Evolutionary conservation across 768 basidiomycete genomes (phyloP), one percentile per base, ranked within the genome.

Genomic region (Lactarius quietus): DNA sequence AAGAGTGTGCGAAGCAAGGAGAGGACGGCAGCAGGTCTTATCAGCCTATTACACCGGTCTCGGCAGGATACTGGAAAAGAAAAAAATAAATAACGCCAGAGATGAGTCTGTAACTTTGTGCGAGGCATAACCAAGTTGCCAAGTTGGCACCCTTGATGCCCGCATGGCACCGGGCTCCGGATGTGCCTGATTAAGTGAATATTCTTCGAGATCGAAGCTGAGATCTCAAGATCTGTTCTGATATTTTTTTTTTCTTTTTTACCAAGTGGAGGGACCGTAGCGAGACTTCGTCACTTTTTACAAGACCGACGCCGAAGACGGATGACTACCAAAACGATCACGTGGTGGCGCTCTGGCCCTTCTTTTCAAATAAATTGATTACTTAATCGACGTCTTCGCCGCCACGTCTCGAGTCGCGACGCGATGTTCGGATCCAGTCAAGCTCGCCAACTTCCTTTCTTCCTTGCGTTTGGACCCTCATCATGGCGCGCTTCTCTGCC

Each of bases 121-220:
- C 26, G 35, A 57, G 36, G 36, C 39, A 28, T 26, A 61, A 26
- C 26, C 26, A 51, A 51, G 48, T 51, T 51, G 48, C 64, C 33
- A 55, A 51, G 54, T 61, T 65, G 36, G 64, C 18, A 33, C 54
- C 43, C 45, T 56, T 65, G 64, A 65, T 61, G 64, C 29, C 54
- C 45, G 56, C 60, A 61, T 65, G 64, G 45, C 45, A 65, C 64
- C 64, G 64, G 48, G 5, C 45, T 57, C 60, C 64, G 64, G 64
- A 65, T 65, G 64, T 61, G 60, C 64, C 64, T 65, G 59, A 65
- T 65, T 57, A 61, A 57, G 64, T 57, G 64, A 57, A 65, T 65
- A 57, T 65, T 61, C 64, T 61, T 61, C 45, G 60, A 61, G 64
- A 65, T 61, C 64, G 59, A 65, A 65, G 64, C 55, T 10, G 43